phyloP scores from a whole-genome alignment of 164 flowering plant genomes.

The Dillenia turbinata region DNA sequence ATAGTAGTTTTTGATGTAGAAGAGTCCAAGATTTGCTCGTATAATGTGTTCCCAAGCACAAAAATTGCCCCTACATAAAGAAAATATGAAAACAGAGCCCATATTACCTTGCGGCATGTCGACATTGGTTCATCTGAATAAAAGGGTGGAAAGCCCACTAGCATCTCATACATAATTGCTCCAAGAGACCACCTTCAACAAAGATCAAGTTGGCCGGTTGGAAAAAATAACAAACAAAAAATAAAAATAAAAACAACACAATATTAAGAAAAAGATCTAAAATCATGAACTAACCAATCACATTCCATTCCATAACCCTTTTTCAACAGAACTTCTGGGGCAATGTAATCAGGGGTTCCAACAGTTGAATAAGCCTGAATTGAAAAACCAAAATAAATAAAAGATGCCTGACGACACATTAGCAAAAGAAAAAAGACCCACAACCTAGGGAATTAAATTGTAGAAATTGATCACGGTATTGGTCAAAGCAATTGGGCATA shows the following conservation, averaged over 20 bases:
- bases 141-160: slow-evolving; percentile 61
- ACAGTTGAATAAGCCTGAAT: slow-evolving; percentile 42
- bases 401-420: not conserved
- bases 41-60: no score
- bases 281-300: slow-evolving; percentile 27
- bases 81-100: not conserved
- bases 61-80: not conserved
- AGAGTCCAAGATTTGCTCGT: no score
- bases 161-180: slow-evolving; percentile 58
- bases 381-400: slow-evolving; percentile 1
- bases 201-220: not conserved
- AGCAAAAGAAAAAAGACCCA: not conserved
- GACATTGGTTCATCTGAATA: slow-evolving; percentile 63
- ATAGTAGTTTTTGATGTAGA: no score
- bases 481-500: no score
- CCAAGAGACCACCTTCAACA: slow-evolving; percentile 58
- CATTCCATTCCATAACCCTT: slow-evolving; percentile 50
- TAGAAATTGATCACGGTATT: no score
- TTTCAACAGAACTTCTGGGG: slow-evolving; percentile 36
- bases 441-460: no score
- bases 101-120: slow-evolving; percentile 54
- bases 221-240: not conserved
- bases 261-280: not conserved
- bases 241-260: not conserved
- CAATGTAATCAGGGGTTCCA: slow-evolving; percentile 41